phyloP scores from a whole-genome alignment of 2,329 filamentous ascomycete species.

The Ascochyta fabae region DNA sequence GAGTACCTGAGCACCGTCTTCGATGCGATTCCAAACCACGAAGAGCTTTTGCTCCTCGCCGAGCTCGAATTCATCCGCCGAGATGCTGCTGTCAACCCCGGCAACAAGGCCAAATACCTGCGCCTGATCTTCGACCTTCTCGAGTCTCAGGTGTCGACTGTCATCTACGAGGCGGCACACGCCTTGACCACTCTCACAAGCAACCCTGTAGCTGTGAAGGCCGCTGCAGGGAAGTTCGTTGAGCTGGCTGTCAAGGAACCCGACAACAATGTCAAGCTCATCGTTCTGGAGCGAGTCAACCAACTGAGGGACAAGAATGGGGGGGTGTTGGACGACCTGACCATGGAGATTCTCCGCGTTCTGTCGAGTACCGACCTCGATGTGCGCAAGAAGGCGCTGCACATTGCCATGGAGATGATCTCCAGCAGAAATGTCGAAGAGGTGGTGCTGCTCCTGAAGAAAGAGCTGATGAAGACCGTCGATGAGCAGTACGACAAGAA shows the following conservation, averaged over 20 bases:
- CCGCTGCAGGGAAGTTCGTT: slow-evolving; percentile 93
- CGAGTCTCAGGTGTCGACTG: slow-evolving; percentile 90
- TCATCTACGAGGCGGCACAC: slow-evolving; percentile 96
- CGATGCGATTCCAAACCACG: slow-evolving; percentile 90
- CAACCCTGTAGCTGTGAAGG: slow-evolving; percentile 97
- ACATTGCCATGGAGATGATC: slow-evolving; percentile 94
- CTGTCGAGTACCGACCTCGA: slow-evolving; percentile 95
- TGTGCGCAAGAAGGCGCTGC: slow-evolving; percentile 88
- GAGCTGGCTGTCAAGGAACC: slow-evolving; percentile 97
- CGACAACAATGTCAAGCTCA: slow-evolving; percentile 99
- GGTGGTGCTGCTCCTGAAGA: slow-evolving; percentile 93
- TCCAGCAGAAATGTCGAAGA: slow-evolving; percentile 99
- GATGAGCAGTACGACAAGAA: slow-evolving; percentile 97
- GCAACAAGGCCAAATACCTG: slow-evolving; percentile 95
- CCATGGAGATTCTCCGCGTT: slow-evolving; percentile 96
- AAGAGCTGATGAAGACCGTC: slow-evolving; percentile 95
- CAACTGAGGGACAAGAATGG: slow-evolving; percentile 86
- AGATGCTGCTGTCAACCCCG: slow-evolving; percentile 90
- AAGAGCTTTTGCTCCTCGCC: slow-evolving; percentile 90
- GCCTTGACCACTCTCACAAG: slow-evolving; percentile 91
- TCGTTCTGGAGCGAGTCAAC: slow-evolving; percentile 93
- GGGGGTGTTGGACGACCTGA: slow-evolving; percentile 88
- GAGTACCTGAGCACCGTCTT: slow-evolving; percentile 88
- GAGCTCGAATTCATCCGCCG: slow-evolving; percentile 98
- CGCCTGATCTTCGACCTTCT: slow-evolving; percentile 95